Conservation (phyloP, 2,329 filamentous ascomycete genomes). For the Pseudogymnoascus sp. region DNA sequence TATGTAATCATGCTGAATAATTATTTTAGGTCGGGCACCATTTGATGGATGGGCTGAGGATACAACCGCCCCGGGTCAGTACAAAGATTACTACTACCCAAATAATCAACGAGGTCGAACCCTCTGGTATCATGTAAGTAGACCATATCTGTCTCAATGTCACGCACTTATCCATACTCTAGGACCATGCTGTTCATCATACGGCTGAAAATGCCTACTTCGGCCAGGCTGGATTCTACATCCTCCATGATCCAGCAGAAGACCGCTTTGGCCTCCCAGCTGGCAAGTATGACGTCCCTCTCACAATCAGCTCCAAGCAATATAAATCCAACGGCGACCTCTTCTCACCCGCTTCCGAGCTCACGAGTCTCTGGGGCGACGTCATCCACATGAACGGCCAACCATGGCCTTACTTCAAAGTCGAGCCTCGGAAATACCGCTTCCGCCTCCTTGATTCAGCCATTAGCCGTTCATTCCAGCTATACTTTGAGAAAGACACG, state of each 20-base stretch:
- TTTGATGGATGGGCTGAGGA: slow-evolving; percentile 52
- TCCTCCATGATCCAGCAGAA: slow-evolving; percentile 41
- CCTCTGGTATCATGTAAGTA: slow-evolving; percentile 47
- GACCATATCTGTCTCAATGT: not conserved
- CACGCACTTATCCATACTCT: slow-evolving; percentile 13
- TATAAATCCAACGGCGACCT: slow-evolving; percentile 47
- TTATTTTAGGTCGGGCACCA: slow-evolving; percentile 23
- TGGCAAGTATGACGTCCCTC: slow-evolving; percentile 2
- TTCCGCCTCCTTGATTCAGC: slow-evolving; percentile 46
- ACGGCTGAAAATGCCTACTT: slow-evolving; percentile 51
- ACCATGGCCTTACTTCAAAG: slow-evolving; percentile 53
- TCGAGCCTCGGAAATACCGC: slow-evolving; percentile 55
- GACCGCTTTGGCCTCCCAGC: not conserved
- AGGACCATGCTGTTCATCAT: slow-evolving; percentile 29
- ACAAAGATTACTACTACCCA: slow-evolving; percentile 58
- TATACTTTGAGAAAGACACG: slow-evolving; percentile 38
- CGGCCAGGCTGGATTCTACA: slow-evolving; percentile 51
- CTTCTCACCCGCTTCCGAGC: slow-evolving; percentile 38
- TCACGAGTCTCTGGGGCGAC: slow-evolving; percentile 47
- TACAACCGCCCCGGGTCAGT: slow-evolving; percentile 41
- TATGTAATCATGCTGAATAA: not conserved
- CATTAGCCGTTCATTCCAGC: slow-evolving; percentile 31
- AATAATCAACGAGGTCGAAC: slow-evolving; percentile 45
- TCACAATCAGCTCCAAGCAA: slow-evolving; percentile 41
- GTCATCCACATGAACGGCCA: slow-evolving; percentile 52